Conservation (phyloP, 805 yeast genomes). For the Spathaspora arborariae region DNA sequence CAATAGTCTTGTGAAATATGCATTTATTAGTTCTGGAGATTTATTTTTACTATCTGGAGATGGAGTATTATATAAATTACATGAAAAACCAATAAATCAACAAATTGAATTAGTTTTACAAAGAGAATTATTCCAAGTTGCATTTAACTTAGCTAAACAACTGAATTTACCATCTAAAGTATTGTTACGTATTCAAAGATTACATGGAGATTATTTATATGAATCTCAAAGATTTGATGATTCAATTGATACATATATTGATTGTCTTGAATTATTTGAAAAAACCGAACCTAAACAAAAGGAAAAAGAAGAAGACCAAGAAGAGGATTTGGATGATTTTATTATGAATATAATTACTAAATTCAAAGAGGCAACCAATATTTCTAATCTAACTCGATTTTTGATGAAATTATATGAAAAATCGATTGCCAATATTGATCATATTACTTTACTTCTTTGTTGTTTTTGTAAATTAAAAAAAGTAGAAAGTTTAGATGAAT, state of each 20-base stretch:
- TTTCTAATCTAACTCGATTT: constrained; percentile 58
- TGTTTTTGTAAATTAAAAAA: constrained; percentile 75
- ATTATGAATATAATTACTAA: constrained; percentile 75
- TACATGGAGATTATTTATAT: constrained; percentile 72
- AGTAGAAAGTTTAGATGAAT: constrained; percentile 51
- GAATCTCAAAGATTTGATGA: constrained; percentile 60
- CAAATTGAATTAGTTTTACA: constrained; percentile 67
- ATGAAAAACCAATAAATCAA: constrained; percentile 62
- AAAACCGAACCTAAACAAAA: constrained; percentile 4
- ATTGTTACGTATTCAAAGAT: constrained; percentile 27
- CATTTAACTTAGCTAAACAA: constrained; percentile 60
- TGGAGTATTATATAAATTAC: constrained; percentile 66
- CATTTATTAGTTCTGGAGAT: constrained; percentile 55
- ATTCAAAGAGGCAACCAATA: constrained; percentile 74
- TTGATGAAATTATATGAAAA: constrained; percentile 56
- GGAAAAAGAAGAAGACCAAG: constrained; percentile 11
- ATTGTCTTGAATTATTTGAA: constrained; percentile 26
- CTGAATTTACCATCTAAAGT: constrained; percentile 25
- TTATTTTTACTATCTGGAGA: constrained; percentile 65
- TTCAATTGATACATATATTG: constrained; percentile 73
- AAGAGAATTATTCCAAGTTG: constrained; percentile 68
- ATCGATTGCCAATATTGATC: constrained; percentile 66
- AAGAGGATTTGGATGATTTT: constrained; percentile 31
- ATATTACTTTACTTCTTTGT: constrained; percentile 73
- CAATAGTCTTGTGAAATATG: constrained; percentile 51